These are phyloP conservation scores for Tulasnella sp. DNA, from an alignment of 768 basidiomycete genomes.

Conservation along the genomic window DNA sequence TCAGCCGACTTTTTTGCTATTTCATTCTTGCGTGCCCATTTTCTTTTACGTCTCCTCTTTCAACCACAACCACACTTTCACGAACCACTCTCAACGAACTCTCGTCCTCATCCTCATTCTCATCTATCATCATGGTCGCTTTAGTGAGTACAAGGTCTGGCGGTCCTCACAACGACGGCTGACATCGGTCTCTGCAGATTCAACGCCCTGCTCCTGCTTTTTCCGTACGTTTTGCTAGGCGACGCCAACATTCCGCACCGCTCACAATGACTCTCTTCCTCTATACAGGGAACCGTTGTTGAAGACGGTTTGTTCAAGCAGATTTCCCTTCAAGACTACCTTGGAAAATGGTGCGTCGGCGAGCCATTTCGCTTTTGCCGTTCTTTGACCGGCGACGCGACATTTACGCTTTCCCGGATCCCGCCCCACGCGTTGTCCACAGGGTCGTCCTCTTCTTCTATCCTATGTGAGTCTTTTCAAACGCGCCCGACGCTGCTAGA, in stretches of 20 bases:
- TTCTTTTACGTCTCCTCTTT: not conserved
- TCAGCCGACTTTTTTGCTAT: not conserved
- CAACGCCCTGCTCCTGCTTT: constrained; percentile 84
- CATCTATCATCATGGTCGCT: not conserved
- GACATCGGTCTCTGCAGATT: constrained; percentile 31
- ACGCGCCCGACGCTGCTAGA: not conserved
- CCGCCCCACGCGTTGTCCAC: constrained; percentile 6
- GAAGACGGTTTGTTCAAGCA: constrained; percentile 71
- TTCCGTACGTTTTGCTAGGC: constrained; percentile 35
- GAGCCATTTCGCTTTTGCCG: constrained; percentile 1
- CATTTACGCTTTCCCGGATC: constrained; percentile 15
- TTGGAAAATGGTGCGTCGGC: constrained; percentile 67
- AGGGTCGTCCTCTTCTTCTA: constrained; percentile 96
- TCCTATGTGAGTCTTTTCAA: constrained; percentile 59
- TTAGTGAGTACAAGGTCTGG: not conserved
- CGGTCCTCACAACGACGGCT: not conserved
- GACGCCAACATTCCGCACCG: not conserved
- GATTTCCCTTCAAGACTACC: constrained; percentile 60
- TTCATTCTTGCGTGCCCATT: not conserved
- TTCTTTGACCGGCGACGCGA: constrained; percentile 14
- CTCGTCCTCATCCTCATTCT: no score
- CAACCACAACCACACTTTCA: not conserved
- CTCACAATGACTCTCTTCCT: not conserved
- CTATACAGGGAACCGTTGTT: constrained; percentile 44
- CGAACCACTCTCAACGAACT: not conserved